Evolutionary conservation across 1,284 basidiomycete species (phyloP), one percentile per base, ranked within the genome.

Genomic region (Mycena sp.): DNA sequence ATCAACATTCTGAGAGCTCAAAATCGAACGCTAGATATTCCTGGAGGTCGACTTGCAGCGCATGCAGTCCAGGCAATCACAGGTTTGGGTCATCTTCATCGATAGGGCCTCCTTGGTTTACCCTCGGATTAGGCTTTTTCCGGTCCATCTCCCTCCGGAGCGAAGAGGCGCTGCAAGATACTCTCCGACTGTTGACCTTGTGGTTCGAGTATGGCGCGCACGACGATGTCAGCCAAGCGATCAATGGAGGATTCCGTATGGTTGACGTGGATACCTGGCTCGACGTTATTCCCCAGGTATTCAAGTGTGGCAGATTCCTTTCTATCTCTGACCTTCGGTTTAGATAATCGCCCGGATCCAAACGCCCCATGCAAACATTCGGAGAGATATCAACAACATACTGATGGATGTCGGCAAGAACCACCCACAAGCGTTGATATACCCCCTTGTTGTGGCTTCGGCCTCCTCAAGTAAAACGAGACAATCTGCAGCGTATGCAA

Each of bases 121-220:
- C 18, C 46, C 16, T 54, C 14, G 20, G 46, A 20, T 37, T 74
- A 93, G 96, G 96, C 16, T 97, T 99, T 87, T 96, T 99, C 90
- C 92, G 94, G 13, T 99, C 98, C 0, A 98, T 99, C 75, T 90
- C 95, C 20, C 85, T 98, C 55, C 94, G 91, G 46, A 96, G 93
- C 72, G 94, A 96, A 77, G 97, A 98, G 79, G 93, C 96, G 5
- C 84, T 99, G 30, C 98, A 99, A 80, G 98, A 99, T 77, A 99
- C 95, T 1, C 86, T 99, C 39, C 91, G 98, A 46, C 85, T 99
- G 18, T 86, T 99, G 46, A 99, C 98, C 0, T 85, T 99, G 8
- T 99, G 98, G 98, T 99, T 99, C 88, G 98, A 98, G 79, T 99
- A 95, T 80, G 98, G 98, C 16, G 91, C 93, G 62, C 93, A 98